Conservation (phyloP, 2,329 filamentous ascomycete species). For the Penicillium italicum region DNA sequence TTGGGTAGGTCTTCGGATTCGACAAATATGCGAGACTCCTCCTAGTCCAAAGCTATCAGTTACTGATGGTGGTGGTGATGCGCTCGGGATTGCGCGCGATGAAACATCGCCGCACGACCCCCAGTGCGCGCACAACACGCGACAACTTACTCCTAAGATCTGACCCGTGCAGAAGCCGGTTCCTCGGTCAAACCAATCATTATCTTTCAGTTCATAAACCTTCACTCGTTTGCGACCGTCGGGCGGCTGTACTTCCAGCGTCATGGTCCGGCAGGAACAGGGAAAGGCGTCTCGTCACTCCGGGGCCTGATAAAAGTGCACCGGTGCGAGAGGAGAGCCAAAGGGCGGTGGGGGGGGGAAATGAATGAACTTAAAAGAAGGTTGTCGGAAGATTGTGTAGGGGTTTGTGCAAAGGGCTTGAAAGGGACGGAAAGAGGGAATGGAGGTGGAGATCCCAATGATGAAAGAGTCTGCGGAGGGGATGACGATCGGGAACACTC, state of each 20-base stretch:
- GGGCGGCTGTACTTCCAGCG: conserved; percentile 47
- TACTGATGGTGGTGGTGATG: conserved; percentile 1
- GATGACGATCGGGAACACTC: conserved; percentile 20
- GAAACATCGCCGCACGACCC: conserved; percentile 10
- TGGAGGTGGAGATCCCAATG: conserved; percentile 18
- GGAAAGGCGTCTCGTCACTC: conserved; percentile 39
- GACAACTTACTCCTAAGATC: conserved; percentile 62
- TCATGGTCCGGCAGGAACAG: conserved; percentile 42
- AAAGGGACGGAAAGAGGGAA: conserved; percentile 13
- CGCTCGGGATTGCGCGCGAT: conserved; percentile 14
- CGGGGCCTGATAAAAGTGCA: conserved; percentile 34
- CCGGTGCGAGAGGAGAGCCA: conserved; percentile 31
- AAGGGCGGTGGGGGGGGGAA: background rate
- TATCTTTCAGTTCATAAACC: conserved; percentile 96
- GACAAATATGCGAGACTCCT: conserved; percentile 84
- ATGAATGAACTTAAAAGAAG: conserved; percentile 3
- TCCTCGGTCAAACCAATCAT: conserved; percentile 98
- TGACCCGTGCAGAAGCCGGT: conserved; percentile 90
- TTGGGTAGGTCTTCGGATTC: conserved; percentile 89
- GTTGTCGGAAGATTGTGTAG: conserved; percentile 12
- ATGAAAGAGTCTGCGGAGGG: conserved; percentile 27
- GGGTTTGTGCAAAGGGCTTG: conserved; percentile 12
- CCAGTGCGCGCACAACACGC: conserved; percentile 20
- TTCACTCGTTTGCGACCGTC: conserved; percentile 70
- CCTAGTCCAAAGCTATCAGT: conserved; percentile 41